phyloP scores from a whole-genome alignment of 2,329 filamentous ascomycete species.

The Stemphylium lycopersici region DNA sequence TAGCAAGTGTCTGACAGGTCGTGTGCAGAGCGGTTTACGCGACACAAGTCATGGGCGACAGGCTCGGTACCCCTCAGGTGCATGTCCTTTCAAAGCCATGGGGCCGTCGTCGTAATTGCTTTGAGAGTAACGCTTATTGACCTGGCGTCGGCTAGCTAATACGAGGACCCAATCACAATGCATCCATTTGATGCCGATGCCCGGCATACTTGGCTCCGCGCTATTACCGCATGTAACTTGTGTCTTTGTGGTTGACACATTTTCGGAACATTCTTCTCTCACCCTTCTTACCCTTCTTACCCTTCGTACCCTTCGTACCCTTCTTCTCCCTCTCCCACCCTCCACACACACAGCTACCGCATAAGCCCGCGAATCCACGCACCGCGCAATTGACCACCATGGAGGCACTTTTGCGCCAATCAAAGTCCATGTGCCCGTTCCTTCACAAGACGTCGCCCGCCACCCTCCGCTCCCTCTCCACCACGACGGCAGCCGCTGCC shows the following conservation, averaged over 20 bases:
- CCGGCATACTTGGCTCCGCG: slow-evolving; percentile 30
- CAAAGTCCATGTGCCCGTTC: slow-evolving; percentile 96
- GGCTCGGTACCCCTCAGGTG: slow-evolving; percentile 14
- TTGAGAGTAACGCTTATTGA: slow-evolving; percentile 21
- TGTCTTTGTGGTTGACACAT: slow-evolving; percentile 18
- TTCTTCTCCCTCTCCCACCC: background rate
- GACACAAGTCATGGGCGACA: background rate
- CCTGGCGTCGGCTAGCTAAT: slow-evolving; percentile 21
- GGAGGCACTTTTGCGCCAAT: slow-evolving; percentile 94
- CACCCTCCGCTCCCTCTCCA: slow-evolving; percentile 87
- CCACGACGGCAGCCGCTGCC: slow-evolving; percentile 68
- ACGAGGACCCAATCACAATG: slow-evolving; percentile 31
- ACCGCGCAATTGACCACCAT: slow-evolving; percentile 58
- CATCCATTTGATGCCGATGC: slow-evolving; percentile 33
- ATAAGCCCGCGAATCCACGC: background rate
- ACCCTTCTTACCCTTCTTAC: slow-evolving; percentile 1
- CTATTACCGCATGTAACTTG: slow-evolving; percentile 17
- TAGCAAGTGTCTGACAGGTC: background rate
- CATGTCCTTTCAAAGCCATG: slow-evolving; percentile 11
- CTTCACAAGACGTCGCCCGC: slow-evolving; percentile 92
- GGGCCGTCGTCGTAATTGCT: slow-evolving; percentile 20
- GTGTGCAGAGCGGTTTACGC: background rate
- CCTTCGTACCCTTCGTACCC: no score
- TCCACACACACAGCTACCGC: background rate
- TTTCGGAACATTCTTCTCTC: slow-evolving; percentile 9